Base-by-base conservation (phyloP, 208 protist species). In the Acanthamoeba royreba region DNA sequence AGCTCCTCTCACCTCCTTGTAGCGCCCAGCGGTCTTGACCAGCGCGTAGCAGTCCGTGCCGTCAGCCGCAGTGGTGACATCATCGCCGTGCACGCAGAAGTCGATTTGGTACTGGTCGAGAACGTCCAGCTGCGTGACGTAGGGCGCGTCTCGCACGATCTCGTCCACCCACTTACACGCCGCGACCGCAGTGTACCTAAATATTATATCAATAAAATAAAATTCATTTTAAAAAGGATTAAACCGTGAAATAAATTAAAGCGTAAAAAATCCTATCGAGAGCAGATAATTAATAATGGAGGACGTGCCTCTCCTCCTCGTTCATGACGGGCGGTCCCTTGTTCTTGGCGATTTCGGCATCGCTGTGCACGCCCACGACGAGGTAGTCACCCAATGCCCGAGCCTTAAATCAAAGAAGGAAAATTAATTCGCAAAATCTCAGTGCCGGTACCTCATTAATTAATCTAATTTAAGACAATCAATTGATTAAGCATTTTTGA, bases 111-210 rank as follows among this genome's bases (percentile, higher is more conserved):
- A 97, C 61, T 98, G 90, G 33, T 99, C 97, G 28, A 99, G 40
- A 49, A 94, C 95, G 13, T 97, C 63, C 42, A 95, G 55, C 42
- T 74, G 22, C 25, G 95, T 95, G 49, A 97, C 97, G 96, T 99
- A 99, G 13, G 99, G 98, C 49, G 97, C 98, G 92, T 98, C 98
- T 92, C 98, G 97, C 40, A 99, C 96, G 5, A 99, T 98, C 95
- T 99, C 98, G 95, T 99, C 97, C 0, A 99, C 99, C 99, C 99
- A 99, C 96, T 99, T 99, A 96, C 99, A 99, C 28, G 98, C 98
- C 63, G 96, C 94, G 35, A 99, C 98, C 19, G 98, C 98, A 77
- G 94, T 93, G 86, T 97, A 97, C 63, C 98, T 88, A 31, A 7
- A 25, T 5, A 58, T 19, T n/a, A 13, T 49, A 25, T 2, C 13